These are phyloP conservation scores for Globisporangium carolinianum DNA, from an alignment of 352 stramenopile genomes.

Conservation along the genomic window DNA sequence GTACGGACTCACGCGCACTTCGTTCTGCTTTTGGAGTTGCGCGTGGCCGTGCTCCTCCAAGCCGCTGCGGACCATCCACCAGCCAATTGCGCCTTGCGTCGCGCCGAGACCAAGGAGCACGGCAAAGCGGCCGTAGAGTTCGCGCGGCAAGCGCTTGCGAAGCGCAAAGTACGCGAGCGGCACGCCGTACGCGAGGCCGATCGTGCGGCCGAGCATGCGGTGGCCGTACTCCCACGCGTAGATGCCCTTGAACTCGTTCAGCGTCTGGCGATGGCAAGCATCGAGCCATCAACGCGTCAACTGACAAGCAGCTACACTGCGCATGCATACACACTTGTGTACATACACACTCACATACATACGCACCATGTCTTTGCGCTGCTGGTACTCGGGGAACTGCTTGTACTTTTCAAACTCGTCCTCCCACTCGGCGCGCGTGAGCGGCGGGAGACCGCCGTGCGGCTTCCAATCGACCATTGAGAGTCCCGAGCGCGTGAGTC, in stretches of 20 bases:
- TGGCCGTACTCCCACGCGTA: constrained; percentile 96
- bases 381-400: constrained; percentile 96
- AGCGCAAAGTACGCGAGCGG: constrained; percentile 92
- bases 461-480: constrained; percentile 98
- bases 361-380: constrained; percentile 87
- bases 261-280: constrained; percentile 41
- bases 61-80: constrained; percentile 99
- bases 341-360: too few relatives aligned
- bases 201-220: constrained; percentile 94
- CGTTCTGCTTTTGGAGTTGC: constrained; percentile 74
- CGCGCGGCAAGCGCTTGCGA: constrained; percentile 66
- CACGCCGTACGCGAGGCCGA: constrained; percentile 91
- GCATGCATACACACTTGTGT: not conserved
- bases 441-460: constrained; percentile 89
- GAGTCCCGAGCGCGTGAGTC: constrained; percentile 95
- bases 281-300: constrained; percentile 3
- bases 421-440: constrained; percentile 91
- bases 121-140: constrained; percentile 64
- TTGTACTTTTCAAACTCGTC: constrained; percentile 98
- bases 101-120: constrained; percentile 60
- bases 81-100: constrained; percentile 88
- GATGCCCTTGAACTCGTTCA: constrained; percentile 99
- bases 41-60: constrained; percentile 90
- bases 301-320: not conserved
- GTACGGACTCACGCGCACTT: constrained; percentile 97